Percentiles rank a stretch among this genome's conserved stretches.
phyloP scores from a whole-genome alignment of 495 filamentous ascomycete species.

The Hyaloscypha finlandica region DNA sequence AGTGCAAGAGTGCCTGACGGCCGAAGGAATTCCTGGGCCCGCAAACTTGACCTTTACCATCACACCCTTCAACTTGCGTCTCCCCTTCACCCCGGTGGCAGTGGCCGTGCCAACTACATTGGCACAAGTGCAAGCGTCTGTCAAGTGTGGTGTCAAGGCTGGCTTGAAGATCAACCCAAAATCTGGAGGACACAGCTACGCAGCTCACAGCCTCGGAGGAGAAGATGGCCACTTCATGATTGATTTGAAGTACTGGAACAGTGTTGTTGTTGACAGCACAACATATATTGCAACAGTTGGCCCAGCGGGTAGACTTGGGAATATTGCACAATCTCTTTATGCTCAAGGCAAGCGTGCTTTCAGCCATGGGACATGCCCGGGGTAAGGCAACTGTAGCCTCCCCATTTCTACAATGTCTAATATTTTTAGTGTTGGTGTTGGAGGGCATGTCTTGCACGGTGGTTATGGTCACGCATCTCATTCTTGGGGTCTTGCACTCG shows the following conservation, averaged over 20 bases:
- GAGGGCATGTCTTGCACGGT: slow-evolving; percentile 72
- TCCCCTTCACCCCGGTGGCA: too few species aligned
- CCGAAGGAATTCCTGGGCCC: too few species aligned
- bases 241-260: slow-evolving; percentile 54
- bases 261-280: slow-evolving; percentile 9
- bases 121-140: slow-evolving; percentile 8
- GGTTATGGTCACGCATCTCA: slow-evolving; percentile 65
- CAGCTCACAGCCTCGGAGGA: slow-evolving; percentile 43
- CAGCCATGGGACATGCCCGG: slow-evolving; percentile 65
- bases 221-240: slow-evolving; percentile 57
- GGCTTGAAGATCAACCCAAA: slow-evolving; percentile 10
- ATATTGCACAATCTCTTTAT: slow-evolving; percentile 58
- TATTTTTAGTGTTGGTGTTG: slow-evolving; percentile 52
- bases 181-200: slow-evolving; percentile 72
- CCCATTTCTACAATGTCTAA: not conserved
- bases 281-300: slow-evolving; percentile 58
- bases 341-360: slow-evolving; percentile 63
- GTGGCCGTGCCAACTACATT: too few species aligned
- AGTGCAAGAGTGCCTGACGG: too few species aligned
- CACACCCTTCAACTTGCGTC: too few species aligned
- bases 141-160: slow-evolving; percentile 9
- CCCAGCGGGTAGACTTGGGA: slow-evolving; percentile 60
- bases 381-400: slow-evolving; percentile 6
- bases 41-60: too few species aligned
- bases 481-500: slow-evolving; percentile 63